These are phyloP conservation scores for Ceratonia siliqua DNA, from an alignment of 306 rosid species.

Conservation along the genomic window DNA sequence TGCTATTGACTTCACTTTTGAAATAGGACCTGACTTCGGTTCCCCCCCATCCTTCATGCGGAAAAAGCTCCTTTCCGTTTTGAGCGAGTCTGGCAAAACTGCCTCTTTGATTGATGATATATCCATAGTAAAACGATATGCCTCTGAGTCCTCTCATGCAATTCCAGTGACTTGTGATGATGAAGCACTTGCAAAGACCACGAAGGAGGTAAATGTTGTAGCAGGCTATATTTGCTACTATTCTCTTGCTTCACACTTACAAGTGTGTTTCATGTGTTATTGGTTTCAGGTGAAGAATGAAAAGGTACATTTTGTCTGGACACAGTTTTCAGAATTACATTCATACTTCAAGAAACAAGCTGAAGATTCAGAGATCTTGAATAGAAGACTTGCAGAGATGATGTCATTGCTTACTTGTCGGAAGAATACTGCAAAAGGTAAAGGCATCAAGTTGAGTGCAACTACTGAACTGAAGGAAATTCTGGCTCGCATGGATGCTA, in stretches of 20 bases:
- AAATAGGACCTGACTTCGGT: slow-evolving; percentile 91
- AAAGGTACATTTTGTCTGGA: slow-evolving; percentile 86
- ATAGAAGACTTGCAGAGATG: slow-evolving; percentile 83
- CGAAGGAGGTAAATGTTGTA: slow-evolving; percentile 65
- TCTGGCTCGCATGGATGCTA: slow-evolving; percentile 70
- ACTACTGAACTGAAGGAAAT: slow-evolving; percentile 71
- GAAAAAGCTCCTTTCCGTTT: slow-evolving; percentile 68
- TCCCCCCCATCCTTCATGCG: slow-evolving; percentile 73
- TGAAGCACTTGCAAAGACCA: slow-evolving; percentile 76
- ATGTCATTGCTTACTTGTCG: slow-evolving; percentile 75
- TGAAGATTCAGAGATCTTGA: slow-evolving; percentile 64
- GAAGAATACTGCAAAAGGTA: slow-evolving; percentile 46
- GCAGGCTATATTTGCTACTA: slow-evolving; percentile 12
- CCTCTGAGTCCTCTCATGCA: slow-evolving; percentile 74
- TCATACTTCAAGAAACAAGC: slow-evolving; percentile 76
- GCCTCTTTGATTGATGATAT: slow-evolving; percentile 81
- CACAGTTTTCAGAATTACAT: slow-evolving; percentile 83
- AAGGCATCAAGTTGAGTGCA: slow-evolving; percentile 46
- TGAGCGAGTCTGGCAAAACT: slow-evolving; percentile 72
- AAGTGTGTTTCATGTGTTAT: slow-evolving; percentile 26
- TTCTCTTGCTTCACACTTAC: neutral
- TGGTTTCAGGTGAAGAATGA: slow-evolving; percentile 76
- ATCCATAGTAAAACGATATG: slow-evolving; percentile 76
- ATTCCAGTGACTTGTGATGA: slow-evolving; percentile 86
- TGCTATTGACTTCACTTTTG: slow-evolving; percentile 29